phyloP scores from a whole-genome alignment of 2,329 filamentous ascomycete genomes.

The Epichloe brachyelytri region DNA sequence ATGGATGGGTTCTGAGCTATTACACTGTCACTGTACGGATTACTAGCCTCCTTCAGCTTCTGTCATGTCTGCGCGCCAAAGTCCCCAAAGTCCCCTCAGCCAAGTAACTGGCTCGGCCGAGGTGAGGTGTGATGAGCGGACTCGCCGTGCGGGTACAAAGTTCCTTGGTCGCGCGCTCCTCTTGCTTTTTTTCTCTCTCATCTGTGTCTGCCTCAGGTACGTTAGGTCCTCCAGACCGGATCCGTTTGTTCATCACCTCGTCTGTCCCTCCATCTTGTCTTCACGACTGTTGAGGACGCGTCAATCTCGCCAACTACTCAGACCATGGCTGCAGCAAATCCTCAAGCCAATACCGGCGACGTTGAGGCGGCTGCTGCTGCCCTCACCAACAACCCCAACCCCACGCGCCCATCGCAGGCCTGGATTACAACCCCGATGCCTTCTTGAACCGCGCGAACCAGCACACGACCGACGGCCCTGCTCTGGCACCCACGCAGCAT shows the following conservation, averaged over 20 bases:
- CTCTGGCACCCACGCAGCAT: too few species aligned
- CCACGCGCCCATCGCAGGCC: constrained; percentile 2
- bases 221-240: constrained; percentile 3
- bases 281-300: neutral
- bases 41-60: too few species aligned
- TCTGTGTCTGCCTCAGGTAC: neutral
- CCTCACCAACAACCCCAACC: constrained; percentile 1
- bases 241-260: neutral
- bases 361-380: neutral
- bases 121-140: neutral
- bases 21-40: too few species aligned
- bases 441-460: constrained; percentile 24
- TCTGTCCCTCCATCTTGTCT: neutral
- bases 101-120: neutral
- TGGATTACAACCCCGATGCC: constrained; percentile 18
- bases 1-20: too few species aligned
- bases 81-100: too few species aligned
- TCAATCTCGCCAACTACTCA: too few species aligned
- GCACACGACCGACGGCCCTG: too few species aligned
- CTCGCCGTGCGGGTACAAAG: constrained; percentile 6
- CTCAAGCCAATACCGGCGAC: neutral
- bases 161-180: neutral
- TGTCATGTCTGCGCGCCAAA: too few species aligned
- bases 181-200: too few species aligned
- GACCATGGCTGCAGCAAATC: neutral